A percentile compares a stretch with the other conserved stretches of the same genome.
Conservation (phyloP, 805 yeast species). For the Kazachstania psychrophila region DNA sequence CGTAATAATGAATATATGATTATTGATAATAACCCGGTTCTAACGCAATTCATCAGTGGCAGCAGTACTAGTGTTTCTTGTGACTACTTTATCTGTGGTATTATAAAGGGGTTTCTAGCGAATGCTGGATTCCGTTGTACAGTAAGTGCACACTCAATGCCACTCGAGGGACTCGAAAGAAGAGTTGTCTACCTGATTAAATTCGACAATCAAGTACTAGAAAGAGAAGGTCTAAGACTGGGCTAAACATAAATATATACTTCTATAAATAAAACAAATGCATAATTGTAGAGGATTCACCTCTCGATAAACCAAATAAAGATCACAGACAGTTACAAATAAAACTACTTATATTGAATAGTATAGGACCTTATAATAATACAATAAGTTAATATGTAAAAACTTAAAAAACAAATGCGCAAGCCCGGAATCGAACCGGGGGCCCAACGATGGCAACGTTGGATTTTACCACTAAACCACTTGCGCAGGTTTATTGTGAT, state of each 20-base stretch:
- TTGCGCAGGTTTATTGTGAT: too few relatives aligned
- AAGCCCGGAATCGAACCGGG: slow-evolving; percentile 9
- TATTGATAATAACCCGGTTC: slow-evolving; percentile 61
- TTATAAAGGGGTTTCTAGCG: slow-evolving; percentile 75
- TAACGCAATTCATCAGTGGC: slow-evolving; percentile 58
- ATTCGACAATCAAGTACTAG: slow-evolving; percentile 50
- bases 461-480: slow-evolving; percentile 6
- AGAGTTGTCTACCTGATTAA: slow-evolving; percentile 70
- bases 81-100: slow-evolving; percentile 76
- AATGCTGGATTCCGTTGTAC: slow-evolving; percentile 59
- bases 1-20: slow-evolving; percentile 68
- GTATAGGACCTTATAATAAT: too few relatives aligned
- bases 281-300: too few relatives aligned
- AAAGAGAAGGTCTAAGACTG: slow-evolving; percentile 43
- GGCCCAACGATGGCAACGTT: slow-evolving; percentile 8
- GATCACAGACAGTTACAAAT: too few relatives aligned
- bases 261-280: neutral
- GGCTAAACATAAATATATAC: neutral
- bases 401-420: slow-evolving; percentile 3
- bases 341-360: too few relatives aligned
- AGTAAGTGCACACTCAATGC: slow-evolving; percentile 74
- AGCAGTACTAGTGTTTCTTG: slow-evolving; percentile 66
- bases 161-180: slow-evolving; percentile 44
- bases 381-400: too few relatives aligned
- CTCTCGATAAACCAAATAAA: too few relatives aligned